Evolutionary conservation across 2,329 filamentous ascomycete species (phyloP), one percentile per base, ranked within the genome.

Genomic region (Fusarium irregulare): DNA sequence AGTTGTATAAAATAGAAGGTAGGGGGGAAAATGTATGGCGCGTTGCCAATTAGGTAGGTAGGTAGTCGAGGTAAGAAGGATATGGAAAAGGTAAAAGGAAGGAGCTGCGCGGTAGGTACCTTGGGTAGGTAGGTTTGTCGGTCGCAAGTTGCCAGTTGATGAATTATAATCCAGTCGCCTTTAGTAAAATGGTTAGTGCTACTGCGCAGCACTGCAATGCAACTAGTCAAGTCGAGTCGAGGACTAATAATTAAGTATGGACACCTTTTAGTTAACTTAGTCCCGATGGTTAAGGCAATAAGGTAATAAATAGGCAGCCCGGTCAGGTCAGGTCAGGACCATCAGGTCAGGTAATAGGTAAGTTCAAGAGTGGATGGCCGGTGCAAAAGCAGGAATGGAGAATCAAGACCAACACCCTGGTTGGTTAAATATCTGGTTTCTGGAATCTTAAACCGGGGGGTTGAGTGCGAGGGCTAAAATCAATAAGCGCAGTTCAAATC

Each of bases 401-500:
- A 70, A 54, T 56, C 53, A 63, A 60, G 70, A 65, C 47, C 48
- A 50, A 70, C 42, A 73, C 56, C 68, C 73, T 75, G 73, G 73
- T 75, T 75, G 73, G 73, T 64, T 66, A 64, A 75, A 60, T 51
- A 75, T 75, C 65, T 71, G 68, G 60, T 71, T 65, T 75, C 70
- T 73, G 73, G 73, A 75, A 75, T 74, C 73, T 74, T 68, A 53
- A 71, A 60, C 58, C 66, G 51, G 71, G 57, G 58, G 40, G 12
- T 30, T 30, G 28, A 30, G 28, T 30, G 28, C 13, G 28, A 30
- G 68, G 72, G 66, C 70, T 73, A 71, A 71, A 73, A 60, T 56
- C 60, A 72, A 73, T 50, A 73, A 74, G 71, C 71, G 66, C 70
- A 64, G 40, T 71, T 56, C 65, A 68, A 66, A 41, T 50, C 58